phyloP scores from a whole-genome alignment of 345 rosid species.

The Hibiscus tridactylites region DNA sequence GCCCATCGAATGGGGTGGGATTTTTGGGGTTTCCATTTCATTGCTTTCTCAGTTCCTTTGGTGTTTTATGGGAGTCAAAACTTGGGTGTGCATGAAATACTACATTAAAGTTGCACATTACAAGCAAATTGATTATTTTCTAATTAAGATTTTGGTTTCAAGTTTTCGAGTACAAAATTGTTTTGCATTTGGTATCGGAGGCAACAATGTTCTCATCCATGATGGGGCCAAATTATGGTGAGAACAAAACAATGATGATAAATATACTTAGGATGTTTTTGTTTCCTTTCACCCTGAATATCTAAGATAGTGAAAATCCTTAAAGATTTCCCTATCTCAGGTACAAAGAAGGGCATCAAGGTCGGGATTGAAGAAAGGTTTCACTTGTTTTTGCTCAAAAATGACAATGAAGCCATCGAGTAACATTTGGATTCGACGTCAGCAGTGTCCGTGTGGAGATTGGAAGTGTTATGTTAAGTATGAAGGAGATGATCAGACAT shows the following conservation, averaged over 20 bases:
- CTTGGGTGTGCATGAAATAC: not conserved
- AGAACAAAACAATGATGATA: not conserved
- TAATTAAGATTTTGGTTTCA: not conserved
- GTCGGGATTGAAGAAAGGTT: constrained; percentile 9
- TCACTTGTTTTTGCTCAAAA: constrained; percentile 3
- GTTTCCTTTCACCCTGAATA: not conserved
- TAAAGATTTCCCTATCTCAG: constrained; percentile 1
- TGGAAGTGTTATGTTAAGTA: constrained; percentile 74
- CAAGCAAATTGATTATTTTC: not conserved
- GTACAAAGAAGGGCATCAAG: constrained; percentile 9
- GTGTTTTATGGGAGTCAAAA: not conserved
- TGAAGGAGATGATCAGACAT: constrained; percentile 61
- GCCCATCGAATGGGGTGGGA: not conserved
- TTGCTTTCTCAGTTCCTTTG: not conserved
- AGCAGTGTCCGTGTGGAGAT: constrained; percentile 93
- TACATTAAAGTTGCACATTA: not conserved
- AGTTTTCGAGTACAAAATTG: not conserved
- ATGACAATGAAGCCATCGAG: constrained; percentile 53
- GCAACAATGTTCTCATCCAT: not conserved
- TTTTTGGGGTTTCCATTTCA: not conserved
- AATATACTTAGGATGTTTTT: not conserved
- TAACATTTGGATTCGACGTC: constrained; percentile 82
- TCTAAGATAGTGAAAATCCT: not conserved
- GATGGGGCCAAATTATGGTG: not conserved
- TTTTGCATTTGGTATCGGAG: not conserved